A percentile compares a stretch with the other conserved stretches of the same genome.
phyloP scores from a whole-genome alignment of 2,329 filamentous ascomycete species.

The Aschersonia sp. region DNA sequence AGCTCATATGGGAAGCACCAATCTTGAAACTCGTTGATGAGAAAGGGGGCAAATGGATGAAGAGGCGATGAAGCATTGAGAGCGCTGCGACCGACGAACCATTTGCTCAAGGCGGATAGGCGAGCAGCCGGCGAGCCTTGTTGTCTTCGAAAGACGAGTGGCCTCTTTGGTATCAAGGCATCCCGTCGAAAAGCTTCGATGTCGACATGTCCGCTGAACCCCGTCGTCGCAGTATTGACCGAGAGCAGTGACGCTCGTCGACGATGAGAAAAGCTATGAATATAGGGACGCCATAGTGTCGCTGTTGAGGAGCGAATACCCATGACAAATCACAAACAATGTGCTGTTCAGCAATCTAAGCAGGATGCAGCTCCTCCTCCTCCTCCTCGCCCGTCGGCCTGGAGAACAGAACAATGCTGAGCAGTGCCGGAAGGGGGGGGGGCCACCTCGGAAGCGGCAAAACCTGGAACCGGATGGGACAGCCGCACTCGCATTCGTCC shows the following conservation, averaged over 20 bases:
- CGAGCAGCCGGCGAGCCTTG: constrained; percentile 17
- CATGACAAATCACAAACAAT: constrained; percentile 1
- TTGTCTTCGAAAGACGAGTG: constrained; percentile 32
- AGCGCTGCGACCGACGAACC: constrained; percentile 31
- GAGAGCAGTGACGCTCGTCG: neutral
- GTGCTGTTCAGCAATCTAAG: neutral
- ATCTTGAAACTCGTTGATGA: constrained; percentile 16
- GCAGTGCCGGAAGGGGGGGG: neutral
- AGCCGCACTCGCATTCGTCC: neutral
- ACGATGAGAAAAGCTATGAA: constrained; percentile 1
- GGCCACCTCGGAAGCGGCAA: constrained; percentile 3
- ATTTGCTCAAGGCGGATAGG: constrained; percentile 40
- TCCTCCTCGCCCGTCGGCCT: no score
- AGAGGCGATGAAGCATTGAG: neutral
- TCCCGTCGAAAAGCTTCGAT: constrained; percentile 33
- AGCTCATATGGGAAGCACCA: constrained; percentile 24
- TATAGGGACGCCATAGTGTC: constrained; percentile 1
- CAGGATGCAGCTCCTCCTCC: no score
- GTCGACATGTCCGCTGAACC: constrained; percentile 8
- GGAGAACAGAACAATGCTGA: neutral
- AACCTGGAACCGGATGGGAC: constrained; percentile 1
- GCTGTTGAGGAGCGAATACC: neutral
- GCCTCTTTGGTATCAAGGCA: constrained; percentile 37
- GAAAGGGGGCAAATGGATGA: constrained; percentile 4
- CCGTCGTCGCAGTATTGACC: constrained; percentile 4